These are phyloP conservation scores for Yamadazyma trypodendri DNA, from an alignment of 1,139 yeast species.

Conservation along the genomic window DNA sequence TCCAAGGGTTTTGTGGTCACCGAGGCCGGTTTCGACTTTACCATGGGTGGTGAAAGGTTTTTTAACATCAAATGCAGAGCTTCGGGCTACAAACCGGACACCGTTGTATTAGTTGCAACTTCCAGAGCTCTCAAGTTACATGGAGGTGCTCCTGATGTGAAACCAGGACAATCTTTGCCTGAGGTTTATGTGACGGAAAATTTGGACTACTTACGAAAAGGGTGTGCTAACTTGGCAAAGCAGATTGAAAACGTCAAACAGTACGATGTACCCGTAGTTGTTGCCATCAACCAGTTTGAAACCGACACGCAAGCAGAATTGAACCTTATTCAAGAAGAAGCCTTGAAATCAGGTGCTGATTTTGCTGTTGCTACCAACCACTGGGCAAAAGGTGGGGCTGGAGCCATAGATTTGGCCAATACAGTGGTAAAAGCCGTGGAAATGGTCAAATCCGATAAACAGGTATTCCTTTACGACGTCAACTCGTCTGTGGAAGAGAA, in stretches of 20 bases:
- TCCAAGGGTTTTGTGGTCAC: slow-evolving; percentile 69
- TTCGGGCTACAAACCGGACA: slow-evolving; percentile 69
- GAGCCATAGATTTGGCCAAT: slow-evolving; percentile 66
- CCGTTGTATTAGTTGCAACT: slow-evolving; percentile 77
- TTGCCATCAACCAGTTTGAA: slow-evolving; percentile 74
- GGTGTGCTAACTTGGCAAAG: slow-evolving; percentile 72
- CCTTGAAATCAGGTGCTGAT: slow-evolving; percentile 70
- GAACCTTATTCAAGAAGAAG: slow-evolving; percentile 59
- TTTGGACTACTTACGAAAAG: slow-evolving; percentile 59
- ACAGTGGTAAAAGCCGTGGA: slow-evolving; percentile 64
- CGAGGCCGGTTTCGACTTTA: slow-evolving; percentile 84
- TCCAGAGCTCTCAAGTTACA: slow-evolving; percentile 77
- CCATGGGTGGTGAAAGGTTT: slow-evolving; percentile 88
- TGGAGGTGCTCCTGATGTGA: slow-evolving; percentile 83
- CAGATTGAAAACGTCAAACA: slow-evolving; percentile 70
- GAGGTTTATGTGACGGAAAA: slow-evolving; percentile 66
- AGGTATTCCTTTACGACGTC: slow-evolving; percentile 60
- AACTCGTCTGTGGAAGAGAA: slow-evolving; percentile 64
- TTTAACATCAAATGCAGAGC: slow-evolving; percentile 78
- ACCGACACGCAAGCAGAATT: slow-evolving; percentile 71
- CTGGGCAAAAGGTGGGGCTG: slow-evolving; percentile 81
- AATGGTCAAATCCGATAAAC: slow-evolving; percentile 30
- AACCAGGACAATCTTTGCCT: slow-evolving; percentile 77
- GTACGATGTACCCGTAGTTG: slow-evolving; percentile 76
- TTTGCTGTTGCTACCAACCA: slow-evolving; percentile 76